Evolutionary conservation across 2,329 filamentous ascomycete species (phyloP), one percentile per base, ranked within the genome.

Genomic region (Arachnopeziza araneosa): DNA sequence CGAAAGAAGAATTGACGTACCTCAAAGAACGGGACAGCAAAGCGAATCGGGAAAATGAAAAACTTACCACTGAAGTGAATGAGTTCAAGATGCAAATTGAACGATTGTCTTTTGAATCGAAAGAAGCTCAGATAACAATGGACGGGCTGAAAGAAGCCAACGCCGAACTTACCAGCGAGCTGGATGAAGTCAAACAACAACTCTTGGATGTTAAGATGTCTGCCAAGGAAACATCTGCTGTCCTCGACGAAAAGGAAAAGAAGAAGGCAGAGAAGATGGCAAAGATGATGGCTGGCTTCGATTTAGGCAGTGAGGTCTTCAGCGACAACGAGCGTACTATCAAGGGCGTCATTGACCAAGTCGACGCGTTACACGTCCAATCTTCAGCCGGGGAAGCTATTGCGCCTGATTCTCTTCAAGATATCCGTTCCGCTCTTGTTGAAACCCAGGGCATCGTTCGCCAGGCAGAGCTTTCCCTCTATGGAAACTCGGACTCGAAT

Each of bases 221-320:
- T 67, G 92, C 93, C 60, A 96, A 95, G 78, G 95, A 98, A 77
- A 93, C 90, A 1, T 92, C 85, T 52, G 92, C 92, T 9, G 88
- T 91, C 19, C 79, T 96, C 22, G 93, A 98, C 68, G 95, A 98
- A 77, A 99, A 99, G 81, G 96, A 98, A 77, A 93, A 92, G 81
- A 93, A 92, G 79, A 99, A 99, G 82, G 91, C 93, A 0, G 95
- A 99, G 78, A 95, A 96, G 77, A 99, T 99, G 95, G 95, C 95
- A 51, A 90, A 97, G 82, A 99, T 99, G 95, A 97, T 99, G 93
- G 95, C 95, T 61, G 92, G 93, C 2, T 98, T 99, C 70, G 93
- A 99, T 71, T 84, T 99, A 36, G 93, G 92, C 52, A 88, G 89
- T 54, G 93, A 97, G 60, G 87, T 96, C 32, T 96, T 98, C 74